Percentiles rank a stretch among this genome's conserved stretches.
Conservation (phyloP, 1,284 basidiomycete species). For the Malassezia yamatoensis region DNA sequence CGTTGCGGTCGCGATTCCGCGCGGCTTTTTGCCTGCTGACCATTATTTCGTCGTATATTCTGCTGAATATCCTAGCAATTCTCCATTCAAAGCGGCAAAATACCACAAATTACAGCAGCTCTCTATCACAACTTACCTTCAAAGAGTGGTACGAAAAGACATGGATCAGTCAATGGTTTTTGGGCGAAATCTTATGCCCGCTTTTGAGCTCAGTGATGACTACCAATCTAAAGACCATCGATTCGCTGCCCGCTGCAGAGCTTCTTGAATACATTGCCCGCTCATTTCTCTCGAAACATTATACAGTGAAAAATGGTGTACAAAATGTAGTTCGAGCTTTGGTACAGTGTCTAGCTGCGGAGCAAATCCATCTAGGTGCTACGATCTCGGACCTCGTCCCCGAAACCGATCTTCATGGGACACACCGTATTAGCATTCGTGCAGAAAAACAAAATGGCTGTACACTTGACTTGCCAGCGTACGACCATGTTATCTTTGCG, state of each 20-base stretch:
- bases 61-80: slow-evolving; percentile 26
- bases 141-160: slow-evolving; percentile 10
- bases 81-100: slow-evolving; percentile 27
- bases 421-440: slow-evolving; percentile 12
- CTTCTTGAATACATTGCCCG: slow-evolving; percentile 41
- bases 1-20: background rate
- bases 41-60: slow-evolving; percentile 31
- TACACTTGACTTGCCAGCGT: background rate
- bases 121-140: slow-evolving; percentile 17
- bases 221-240: slow-evolving; percentile 18
- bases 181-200: slow-evolving; percentile 27
- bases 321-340: slow-evolving; percentile 28
- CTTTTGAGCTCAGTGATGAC: slow-evolving; percentile 42
- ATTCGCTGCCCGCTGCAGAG: slow-evolving; percentile 30
- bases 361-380: slow-evolving; percentile 8
- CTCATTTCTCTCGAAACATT: slow-evolving; percentile 37
- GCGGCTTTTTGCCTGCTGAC: background rate
- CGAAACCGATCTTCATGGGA: background rate
- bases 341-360: slow-evolving; percentile 2
- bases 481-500: slow-evolving; percentile 13
- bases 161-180: slow-evolving; percentile 21
- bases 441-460: slow-evolving; percentile 13
- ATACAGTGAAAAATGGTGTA: slow-evolving; percentile 38
- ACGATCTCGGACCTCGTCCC: slow-evolving; percentile 16
- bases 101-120: slow-evolving; percentile 25